Evolutionary conservation across 225 moss, liverwort and hornwort species (phyloP).

Genomic region (Pseudoscleropodium purum): DNA sequence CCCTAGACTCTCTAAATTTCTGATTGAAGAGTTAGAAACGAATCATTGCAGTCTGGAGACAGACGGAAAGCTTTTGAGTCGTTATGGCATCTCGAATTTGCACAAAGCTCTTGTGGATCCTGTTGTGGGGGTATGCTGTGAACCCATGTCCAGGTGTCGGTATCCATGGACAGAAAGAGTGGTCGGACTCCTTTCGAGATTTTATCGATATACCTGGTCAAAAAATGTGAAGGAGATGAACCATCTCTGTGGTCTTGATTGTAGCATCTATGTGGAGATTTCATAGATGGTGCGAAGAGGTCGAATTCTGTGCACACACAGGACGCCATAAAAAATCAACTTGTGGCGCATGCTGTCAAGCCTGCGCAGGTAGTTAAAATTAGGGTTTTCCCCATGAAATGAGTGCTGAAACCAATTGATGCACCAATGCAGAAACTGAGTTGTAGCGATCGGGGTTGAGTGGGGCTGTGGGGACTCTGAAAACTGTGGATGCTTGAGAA

Average conservation of each 20-base stretch:
- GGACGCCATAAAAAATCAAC: background rate
- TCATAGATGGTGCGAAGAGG: background rate
- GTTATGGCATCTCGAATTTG: background rate
- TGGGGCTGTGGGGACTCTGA: background rate
- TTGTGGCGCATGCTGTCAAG: background rate
- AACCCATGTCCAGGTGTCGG: background rate
- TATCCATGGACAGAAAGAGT: background rate
- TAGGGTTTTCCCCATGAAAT: background rate
- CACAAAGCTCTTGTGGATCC: background rate
- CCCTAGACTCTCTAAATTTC: background rate
- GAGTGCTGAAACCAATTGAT: background rate
- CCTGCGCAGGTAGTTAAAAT: background rate
- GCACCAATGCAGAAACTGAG: background rate
- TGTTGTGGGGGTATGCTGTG: background rate
- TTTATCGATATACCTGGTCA: background rate
- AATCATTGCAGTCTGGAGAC: background rate
- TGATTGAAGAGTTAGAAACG: background rate
- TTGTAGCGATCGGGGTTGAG: background rate
- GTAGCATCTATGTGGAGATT: background rate
- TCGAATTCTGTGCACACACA: background rate
- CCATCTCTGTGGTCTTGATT: background rate
- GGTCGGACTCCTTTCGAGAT: background rate
- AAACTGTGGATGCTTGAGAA: background rate
- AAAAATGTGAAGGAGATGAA: background rate
- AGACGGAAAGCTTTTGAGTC: background rate